Evolutionary conservation across 805 yeast species (phyloP), one percentile per base, ranked within the genome.

Genomic region (Candida taoyuanica): DNA sequence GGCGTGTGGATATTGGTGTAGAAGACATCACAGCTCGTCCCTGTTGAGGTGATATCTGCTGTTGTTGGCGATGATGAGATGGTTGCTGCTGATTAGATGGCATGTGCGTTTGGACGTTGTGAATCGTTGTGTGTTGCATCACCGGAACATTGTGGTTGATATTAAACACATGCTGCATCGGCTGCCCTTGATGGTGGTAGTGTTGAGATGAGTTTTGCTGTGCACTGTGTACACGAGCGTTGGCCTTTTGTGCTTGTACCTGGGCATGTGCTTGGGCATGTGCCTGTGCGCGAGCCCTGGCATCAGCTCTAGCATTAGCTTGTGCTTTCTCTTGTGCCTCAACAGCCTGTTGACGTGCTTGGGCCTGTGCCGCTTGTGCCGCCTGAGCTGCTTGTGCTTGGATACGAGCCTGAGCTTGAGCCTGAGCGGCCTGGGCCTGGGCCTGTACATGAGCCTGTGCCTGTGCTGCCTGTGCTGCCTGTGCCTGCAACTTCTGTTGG

Each of bases 51-150:
- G 24, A 21, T 21, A 21, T 21, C 24, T 21, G 24, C 24, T 21
- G 24, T 11, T 21, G 24, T 11, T 21, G 24, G 21, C 24, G 27
- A 17, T 40, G 47, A 9, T 41, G n/a, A n/a, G n/a, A n/a, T 45
- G 15, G 57, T 63, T 37, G 61, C 65, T 31, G 13, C 29, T 26
- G 29, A 7, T 13, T 7, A 9, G 24, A 11, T 8, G 24, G 11
- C 11, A 21, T 11, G 11, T 21, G 24, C 24, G 24, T 8, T 11
- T 21, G 24, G 24, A 21, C 24, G 24, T 21, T 21, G 24, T 21
- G 24, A 21, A 21, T 21, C 7, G 24, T 21, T 7, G 24, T 21
- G 11, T 21, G 24, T 11, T 21, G 24, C 24, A 21, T 21, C 13
- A 31, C 27, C 3, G 34, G 35, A 17, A 26, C 33, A 31, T 31